phyloP scores from a whole-genome alignment of 1,284 basidiomycete genomes.

The Cutaneotrichosporon dermatis region DNA sequence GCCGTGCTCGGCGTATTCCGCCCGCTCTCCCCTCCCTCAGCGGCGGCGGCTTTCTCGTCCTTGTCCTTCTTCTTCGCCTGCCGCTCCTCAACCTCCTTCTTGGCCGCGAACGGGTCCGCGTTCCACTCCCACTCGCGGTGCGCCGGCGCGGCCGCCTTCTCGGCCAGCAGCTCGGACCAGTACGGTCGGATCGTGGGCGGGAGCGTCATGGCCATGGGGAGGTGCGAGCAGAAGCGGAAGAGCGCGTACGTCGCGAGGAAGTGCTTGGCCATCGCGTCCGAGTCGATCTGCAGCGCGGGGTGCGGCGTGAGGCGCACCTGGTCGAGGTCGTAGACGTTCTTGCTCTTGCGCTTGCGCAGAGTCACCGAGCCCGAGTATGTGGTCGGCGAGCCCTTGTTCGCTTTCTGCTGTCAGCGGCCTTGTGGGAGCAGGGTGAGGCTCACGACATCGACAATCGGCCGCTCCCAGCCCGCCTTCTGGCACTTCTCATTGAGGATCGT shows the following conservation, averaged over 20 bases:
- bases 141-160: slow-evolving; percentile 63
- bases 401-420: slow-evolving; percentile 41
- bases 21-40: slow-evolving; percentile 54
- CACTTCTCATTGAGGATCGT: slow-evolving; percentile 75
- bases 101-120: slow-evolving; percentile 76
- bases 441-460: slow-evolving; percentile 68
- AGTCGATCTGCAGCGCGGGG: slow-evolving; percentile 60
- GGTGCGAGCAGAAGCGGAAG: slow-evolving; percentile 76
- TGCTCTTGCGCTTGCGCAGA: slow-evolving; percentile 63
- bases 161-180: slow-evolving; percentile 69
- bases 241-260: slow-evolving; percentile 84
- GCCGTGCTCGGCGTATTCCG: slow-evolving; percentile 10
- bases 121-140: slow-evolving; percentile 80
- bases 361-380: slow-evolving; percentile 60
- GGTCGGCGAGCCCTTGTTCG: slow-evolving; percentile 53
- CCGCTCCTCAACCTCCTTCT: slow-evolving; percentile 61
- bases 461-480: slow-evolving; percentile 80
- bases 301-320: slow-evolving; percentile 68
- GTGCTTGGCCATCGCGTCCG: slow-evolving; percentile 71
- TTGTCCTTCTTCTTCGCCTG: slow-evolving; percentile 55
- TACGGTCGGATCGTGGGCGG: slow-evolving; percentile 77
- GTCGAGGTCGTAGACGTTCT: slow-evolving; percentile 61
- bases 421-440: slow-evolving; percentile 22
- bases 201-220: slow-evolving; percentile 70
- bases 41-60: slow-evolving; percentile 22